A percentile compares a stretch with the other conserved stretches of the same genome.
phyloP scores from a whole-genome alignment of 169 alveolate genomes.

The Cryptosporidium muris region DNA sequence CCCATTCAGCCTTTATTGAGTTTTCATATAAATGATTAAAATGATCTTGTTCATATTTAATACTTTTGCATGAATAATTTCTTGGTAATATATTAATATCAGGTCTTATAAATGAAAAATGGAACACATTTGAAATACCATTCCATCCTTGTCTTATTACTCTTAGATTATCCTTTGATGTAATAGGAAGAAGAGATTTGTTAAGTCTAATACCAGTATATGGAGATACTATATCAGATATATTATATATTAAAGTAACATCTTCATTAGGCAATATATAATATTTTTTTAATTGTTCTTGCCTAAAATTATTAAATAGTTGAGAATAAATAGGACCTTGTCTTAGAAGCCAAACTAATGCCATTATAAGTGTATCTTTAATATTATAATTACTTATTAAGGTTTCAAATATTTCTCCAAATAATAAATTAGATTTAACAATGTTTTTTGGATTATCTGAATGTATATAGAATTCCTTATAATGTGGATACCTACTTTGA shows the following conservation, averaged over 20 bases:
- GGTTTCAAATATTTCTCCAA: conserved; percentile 14
- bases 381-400: conserved; percentile 21
- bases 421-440: conserved; percentile 11
- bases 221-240: conserved; percentile 10
- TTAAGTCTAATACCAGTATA: conserved; percentile 8
- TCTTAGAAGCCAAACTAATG: conserved; percentile 43
- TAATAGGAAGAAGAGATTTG: not conserved
- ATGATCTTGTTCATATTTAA: too few relatives aligned
- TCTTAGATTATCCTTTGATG: conserved; percentile 1
- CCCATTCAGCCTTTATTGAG: conserved; percentile 16
- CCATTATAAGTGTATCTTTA: not conserved
- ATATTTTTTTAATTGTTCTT: conserved; percentile 10
- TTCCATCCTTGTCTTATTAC: conserved; percentile 48
- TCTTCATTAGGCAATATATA: not conserved
- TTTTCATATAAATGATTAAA: not conserved
- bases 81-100: conserved; percentile 22
- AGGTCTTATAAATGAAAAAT: conserved; percentile 23
- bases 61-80: not conserved
- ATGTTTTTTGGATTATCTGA: not conserved
- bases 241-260: too few relatives aligned
- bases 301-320: conserved; percentile 21
- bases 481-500: not conserved
- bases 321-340: conserved; percentile 8
- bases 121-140: conserved; percentile 47
- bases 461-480: not conserved